These are phyloP conservation scores for Kuraishia cidri DNA, from an alignment of 805 yeast genomes.

Conservation along the genomic window DNA sequence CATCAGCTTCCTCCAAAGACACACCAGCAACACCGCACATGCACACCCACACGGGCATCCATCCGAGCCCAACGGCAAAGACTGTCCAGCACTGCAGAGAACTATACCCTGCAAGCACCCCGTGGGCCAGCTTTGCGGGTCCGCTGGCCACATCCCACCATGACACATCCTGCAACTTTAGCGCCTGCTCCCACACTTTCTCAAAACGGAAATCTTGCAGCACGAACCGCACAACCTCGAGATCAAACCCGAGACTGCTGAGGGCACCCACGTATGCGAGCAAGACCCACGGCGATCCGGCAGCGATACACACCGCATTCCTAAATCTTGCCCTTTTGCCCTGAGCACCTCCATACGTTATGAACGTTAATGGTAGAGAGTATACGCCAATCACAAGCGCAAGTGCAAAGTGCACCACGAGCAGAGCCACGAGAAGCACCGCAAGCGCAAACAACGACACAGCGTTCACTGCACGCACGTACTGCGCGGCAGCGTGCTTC, in stretches of 20 bases:
- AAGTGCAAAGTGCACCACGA: slow-evolving; percentile 79
- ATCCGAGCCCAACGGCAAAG: slow-evolving; percentile 61
- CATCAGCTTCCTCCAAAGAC: background rate
- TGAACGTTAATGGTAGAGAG: slow-evolving; percentile 69
- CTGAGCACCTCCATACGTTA: slow-evolving; percentile 24
- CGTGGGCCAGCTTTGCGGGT: background rate
- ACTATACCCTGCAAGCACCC: slow-evolving; percentile 47
- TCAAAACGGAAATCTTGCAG: slow-evolving; percentile 17
- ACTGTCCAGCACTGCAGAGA: slow-evolving; percentile 81
- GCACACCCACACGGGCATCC: slow-evolving; percentile 77
- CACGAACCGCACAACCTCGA: slow-evolving; percentile 18
- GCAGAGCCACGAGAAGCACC: slow-evolving; percentile 58
- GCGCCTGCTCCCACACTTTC: no score
- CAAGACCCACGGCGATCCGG: slow-evolving; percentile 22
- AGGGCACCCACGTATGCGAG: slow-evolving; percentile 16
- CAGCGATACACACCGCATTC: slow-evolving; percentile 13
- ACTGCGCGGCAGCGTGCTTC: slow-evolving; percentile 8
- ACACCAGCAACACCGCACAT: slow-evolving; percentile 11
- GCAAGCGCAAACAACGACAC: slow-evolving; percentile 47
- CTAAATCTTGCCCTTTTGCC: slow-evolving; percentile 5
- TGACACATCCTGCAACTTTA: no score
- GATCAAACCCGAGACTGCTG: slow-evolving; percentile 12
- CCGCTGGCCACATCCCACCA: slow-evolving; percentile 10
- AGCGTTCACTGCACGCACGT: slow-evolving; percentile 13
- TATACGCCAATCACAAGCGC: slow-evolving; percentile 62